These are phyloP conservation scores for Ganoderma multipileum DNA, from an alignment of 1,284 basidiomycete genomes.

Conservation along the genomic window DNA sequence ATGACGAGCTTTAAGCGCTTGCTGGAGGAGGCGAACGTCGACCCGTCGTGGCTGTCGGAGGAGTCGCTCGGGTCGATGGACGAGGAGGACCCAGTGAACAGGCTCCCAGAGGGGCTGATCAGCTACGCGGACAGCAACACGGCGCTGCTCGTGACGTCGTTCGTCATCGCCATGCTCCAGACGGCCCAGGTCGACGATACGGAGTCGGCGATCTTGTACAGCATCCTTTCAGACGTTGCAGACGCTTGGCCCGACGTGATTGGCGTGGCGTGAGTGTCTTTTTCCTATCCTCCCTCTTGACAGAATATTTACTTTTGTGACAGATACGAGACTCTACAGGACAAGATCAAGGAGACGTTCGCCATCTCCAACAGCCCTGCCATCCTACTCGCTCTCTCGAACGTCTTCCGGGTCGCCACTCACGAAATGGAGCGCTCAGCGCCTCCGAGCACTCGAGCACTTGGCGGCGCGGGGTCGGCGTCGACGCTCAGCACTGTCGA, in stretches of 20 bases:
- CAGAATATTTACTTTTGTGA: conserved; percentile 19
- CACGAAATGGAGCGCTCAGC: conserved; percentile 65
- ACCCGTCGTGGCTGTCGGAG: conserved; percentile 54
- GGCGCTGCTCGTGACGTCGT: conserved; percentile 78
- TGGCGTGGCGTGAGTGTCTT: conserved; percentile 69
- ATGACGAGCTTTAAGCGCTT: conserved; percentile 62
- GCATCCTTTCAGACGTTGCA: conserved; percentile 79
- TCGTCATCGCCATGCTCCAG: conserved; percentile 78
- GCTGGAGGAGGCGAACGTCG: conserved; percentile 66
- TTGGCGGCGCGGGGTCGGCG: conserved; percentile 53
- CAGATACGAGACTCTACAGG: conserved; percentile 83
- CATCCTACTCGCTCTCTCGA: conserved; percentile 76
- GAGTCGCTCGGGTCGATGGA: conserved; percentile 44
- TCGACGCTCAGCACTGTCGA: conserved; percentile 73
- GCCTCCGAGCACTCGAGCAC: conserved; percentile 44
- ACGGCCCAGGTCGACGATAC: conserved; percentile 83
- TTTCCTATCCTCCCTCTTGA: conserved; percentile 12
- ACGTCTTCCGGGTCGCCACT: conserved; percentile 74
- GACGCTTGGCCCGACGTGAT: conserved; percentile 75
- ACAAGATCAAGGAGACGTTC: conserved; percentile 80
- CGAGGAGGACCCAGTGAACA: conserved; percentile 57
- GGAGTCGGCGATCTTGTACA: conserved; percentile 84
- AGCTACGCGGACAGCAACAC: conserved; percentile 69
- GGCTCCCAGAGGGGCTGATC: conserved; percentile 64
- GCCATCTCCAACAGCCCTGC: conserved; percentile 75